These are phyloP conservation scores for Casuarina glauca DNA, from an alignment of 306 rosid species.

Conservation along the genomic window DNA sequence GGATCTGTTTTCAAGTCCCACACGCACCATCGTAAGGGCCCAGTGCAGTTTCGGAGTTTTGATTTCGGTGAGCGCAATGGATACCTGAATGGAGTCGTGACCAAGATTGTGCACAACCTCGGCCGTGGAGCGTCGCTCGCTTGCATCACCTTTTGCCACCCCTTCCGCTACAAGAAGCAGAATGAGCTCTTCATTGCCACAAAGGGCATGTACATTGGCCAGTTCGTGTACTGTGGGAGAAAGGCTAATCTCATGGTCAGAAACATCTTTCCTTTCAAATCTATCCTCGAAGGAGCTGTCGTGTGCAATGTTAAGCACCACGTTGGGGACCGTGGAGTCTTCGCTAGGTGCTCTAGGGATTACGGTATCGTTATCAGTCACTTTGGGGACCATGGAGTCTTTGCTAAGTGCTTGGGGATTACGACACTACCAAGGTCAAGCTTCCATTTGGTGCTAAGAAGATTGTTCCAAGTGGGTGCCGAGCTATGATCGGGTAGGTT, in stretches of 20 bases:
- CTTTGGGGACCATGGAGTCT: neutral
- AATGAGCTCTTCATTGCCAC: conserved; percentile 43
- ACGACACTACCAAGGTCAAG: conserved; percentile 45
- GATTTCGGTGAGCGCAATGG: conserved; percentile 50
- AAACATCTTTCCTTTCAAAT: conserved; percentile 37
- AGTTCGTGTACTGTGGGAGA: conserved; percentile 43
- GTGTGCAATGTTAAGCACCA: conserved; percentile 50
- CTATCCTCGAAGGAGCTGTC: conserved; percentile 51
- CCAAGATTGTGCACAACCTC: conserved; percentile 43
- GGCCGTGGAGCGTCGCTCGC: conserved; percentile 47
- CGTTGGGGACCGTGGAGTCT: conserved; percentile 47
- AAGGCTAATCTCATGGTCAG: conserved; percentile 43
- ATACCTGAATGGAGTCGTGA: conserved; percentile 39
- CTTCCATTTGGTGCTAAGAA: conserved; percentile 48
- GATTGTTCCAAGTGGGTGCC: conserved; percentile 45
- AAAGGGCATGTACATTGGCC: conserved; percentile 43
- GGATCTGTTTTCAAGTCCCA: conserved; percentile 50
- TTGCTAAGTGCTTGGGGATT: conserved; percentile 27
- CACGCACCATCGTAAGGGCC: conserved; percentile 45
- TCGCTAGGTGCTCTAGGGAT: conserved; percentile 44
- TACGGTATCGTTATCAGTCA: conserved; percentile 46
- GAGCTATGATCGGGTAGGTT: conserved; percentile 53
- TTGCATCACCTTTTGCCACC: conserved; percentile 43
- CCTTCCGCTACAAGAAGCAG: conserved; percentile 47
- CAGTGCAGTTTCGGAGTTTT: conserved; percentile 39